phyloP scores from a whole-genome alignment of 805 yeast genomes.

The Ogataea corticis region DNA sequence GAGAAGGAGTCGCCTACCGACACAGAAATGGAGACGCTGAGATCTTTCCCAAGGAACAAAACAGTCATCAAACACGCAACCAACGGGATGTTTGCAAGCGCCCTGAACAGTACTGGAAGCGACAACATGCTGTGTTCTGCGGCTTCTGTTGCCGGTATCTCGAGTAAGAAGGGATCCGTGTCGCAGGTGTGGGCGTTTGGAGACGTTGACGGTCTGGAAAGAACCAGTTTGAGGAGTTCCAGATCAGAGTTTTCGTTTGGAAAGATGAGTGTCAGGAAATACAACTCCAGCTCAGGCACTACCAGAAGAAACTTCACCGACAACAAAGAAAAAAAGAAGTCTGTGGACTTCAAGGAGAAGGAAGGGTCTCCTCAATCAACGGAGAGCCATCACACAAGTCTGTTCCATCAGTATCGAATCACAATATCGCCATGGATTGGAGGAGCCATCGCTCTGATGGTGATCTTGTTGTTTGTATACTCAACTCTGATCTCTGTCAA shows the following conservation, averaged over 20 bases:
- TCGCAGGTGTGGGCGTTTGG: conserved; percentile 24
- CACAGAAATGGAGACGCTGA: conserved; percentile 10
- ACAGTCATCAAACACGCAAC: conserved; percentile 1
- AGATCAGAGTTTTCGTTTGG: conserved; percentile 22
- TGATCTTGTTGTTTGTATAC: conserved; percentile 14
- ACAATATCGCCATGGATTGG: conserved; percentile 16
- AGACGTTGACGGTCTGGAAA: conserved; percentile 20
- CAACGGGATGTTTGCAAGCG: neutral
- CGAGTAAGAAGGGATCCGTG: conserved; percentile 22
- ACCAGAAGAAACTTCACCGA: conserved; percentile 9
- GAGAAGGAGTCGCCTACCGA: conserved; percentile 8
- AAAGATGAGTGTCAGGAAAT: conserved; percentile 15
- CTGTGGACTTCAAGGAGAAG: conserved; percentile 19
- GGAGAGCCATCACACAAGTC: neutral
- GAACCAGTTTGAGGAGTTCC: conserved; percentile 19
- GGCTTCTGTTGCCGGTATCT: conserved; percentile 21
- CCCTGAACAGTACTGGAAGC: conserved; percentile 7
- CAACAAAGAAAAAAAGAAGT: conserved; percentile 14
- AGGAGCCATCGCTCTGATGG: conserved; percentile 1
- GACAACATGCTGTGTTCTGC: conserved; percentile 15
- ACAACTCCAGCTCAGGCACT: conserved; percentile 9
- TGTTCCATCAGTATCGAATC: conserved; percentile 3
- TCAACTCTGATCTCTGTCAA: conserved; percentile 17
- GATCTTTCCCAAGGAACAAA: conserved; percentile 7
- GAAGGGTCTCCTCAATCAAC: neutral